Conservation (phyloP, 352 stramenopile genomes). For the Phytopythium vexans region DNA sequence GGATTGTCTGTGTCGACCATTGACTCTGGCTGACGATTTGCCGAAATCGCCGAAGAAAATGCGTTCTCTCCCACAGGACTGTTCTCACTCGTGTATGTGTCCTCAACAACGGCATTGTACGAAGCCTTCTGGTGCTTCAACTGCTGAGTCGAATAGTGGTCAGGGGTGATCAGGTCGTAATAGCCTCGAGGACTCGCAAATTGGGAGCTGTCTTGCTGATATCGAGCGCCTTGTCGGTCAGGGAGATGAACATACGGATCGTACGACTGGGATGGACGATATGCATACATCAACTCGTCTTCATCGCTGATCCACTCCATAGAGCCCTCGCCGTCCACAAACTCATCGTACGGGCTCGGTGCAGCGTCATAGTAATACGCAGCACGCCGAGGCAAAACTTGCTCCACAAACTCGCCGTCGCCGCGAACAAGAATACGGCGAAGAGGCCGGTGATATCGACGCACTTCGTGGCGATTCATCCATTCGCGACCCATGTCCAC, state of each 20-base stretch:
- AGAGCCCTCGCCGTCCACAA: constrained; percentile 21
- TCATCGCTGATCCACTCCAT: constrained; percentile 34
- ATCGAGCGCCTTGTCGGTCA: too few species aligned
- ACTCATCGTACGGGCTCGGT: constrained; percentile 15
- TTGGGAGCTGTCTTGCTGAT: too few species aligned
- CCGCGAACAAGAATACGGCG: constrained; percentile 1
- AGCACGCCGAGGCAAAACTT: background rate
- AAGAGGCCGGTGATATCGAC: constrained; percentile 1
- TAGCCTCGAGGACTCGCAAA: too few species aligned
- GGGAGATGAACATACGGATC: too few species aligned
- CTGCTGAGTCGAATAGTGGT: too few species aligned
- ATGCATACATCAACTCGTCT: constrained; percentile 18
- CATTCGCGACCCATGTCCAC: too few species aligned
- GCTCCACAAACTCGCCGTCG: background rate
- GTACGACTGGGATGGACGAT: background rate
- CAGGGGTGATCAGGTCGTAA: too few species aligned
- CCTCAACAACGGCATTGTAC: too few species aligned
- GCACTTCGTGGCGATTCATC: background rate
- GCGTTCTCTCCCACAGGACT: too few species aligned
- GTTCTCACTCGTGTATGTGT: too few species aligned
- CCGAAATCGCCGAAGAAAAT: too few species aligned
- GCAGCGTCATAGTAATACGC: constrained; percentile 1
- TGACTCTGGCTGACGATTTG: background rate
- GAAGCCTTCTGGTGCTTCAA: too few species aligned
- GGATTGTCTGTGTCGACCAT: background rate